Evolutionary conservation across 1,284 basidiomycete species (phyloP), one percentile per base, ranked within the genome.

Genomic region (Lentinula novae-zelandiae): DNA sequence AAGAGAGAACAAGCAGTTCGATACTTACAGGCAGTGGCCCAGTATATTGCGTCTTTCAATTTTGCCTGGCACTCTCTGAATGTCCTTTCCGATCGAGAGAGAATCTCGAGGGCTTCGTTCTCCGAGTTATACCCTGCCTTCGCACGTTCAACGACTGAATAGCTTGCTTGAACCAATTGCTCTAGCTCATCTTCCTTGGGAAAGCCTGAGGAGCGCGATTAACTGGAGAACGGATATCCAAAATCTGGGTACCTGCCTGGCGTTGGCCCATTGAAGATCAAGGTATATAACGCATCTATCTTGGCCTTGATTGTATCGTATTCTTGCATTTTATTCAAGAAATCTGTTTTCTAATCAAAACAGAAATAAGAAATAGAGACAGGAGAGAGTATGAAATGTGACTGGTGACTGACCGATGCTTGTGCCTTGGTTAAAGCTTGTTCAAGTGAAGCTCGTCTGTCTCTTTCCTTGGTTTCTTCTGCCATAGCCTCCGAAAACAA

Each of bases 181-280:
- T 63, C 62, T 8, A 63, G 49, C 38, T 60, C 58, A 31, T 63
- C 62, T 48, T 63, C 62, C 40, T 46, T 50, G n/a, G 62, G 58
- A 58, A 46, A 63, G 15, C 62, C 62, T 63, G 34, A 10, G 13
- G 7, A 54, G 31, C 27, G 17, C 13, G 15, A n/a, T 27, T 5
- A 53, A 31, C 4, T 36, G 7, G 20, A 3, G 42, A 53, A 8
- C 34, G 52, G 12, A 39, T 17, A 2, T 2, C 6, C 2, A 17
- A 39, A 13, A 39, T 22, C 4, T 20, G 31, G 33, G 12, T 4
- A 48, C 17, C 36, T 46, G 60, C 62, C 62, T 46, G 58, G 58
- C 17, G 62, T 63, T 13, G 62, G 62, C 5, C 62, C 62, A 31
- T 57, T 63, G 58, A 63, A 63, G 9, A 63, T 60, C 31, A 63